Evolutionary conservation across 1,284 basidiomycete genomes (phyloP).

Genomic region (Fomitopsis schrenkii): DNA sequence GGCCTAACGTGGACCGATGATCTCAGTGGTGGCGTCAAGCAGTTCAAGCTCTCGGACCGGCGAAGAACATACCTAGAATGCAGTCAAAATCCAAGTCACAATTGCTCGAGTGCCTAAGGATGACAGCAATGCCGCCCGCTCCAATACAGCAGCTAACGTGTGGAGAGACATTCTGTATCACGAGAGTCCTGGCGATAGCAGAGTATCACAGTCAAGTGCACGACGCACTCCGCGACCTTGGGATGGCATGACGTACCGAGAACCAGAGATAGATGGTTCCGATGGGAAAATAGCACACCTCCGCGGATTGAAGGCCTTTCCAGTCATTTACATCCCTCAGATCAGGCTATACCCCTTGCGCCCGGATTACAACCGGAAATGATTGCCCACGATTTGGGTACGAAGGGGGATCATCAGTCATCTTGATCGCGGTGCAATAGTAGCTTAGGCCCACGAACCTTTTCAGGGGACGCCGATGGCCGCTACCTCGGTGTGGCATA

Average conservation of each 20-base stretch:
- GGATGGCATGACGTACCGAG: background rate
- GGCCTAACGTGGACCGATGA: too few relatives aligned
- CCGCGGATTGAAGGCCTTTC: background rate
- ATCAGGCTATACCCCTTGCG: background rate
- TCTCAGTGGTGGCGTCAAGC: too few relatives aligned
- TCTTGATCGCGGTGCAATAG: background rate
- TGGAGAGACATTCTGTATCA: background rate
- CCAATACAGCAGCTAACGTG: too few relatives aligned
- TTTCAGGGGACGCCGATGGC: background rate
- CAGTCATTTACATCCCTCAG: background rate
- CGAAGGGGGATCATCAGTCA: background rate
- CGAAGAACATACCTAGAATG: too few relatives aligned
- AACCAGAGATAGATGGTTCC: background rate
- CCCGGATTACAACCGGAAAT: background rate
- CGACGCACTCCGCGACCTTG: background rate
- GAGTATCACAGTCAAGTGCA: background rate
- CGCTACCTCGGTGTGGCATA: too few relatives aligned
- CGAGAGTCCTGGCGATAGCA: background rate
- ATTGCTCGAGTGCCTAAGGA: too few relatives aligned
- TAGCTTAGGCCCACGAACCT: background rate
- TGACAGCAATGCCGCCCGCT: too few relatives aligned
- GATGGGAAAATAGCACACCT: background rate
- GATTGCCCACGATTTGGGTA: background rate
- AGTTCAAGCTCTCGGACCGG: too few relatives aligned
- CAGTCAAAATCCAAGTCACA: too few relatives aligned